A percentile compares a stretch with the other conserved stretches of the same genome.
These are phyloP conservation scores for Chloris gayana DNA, from an alignment of 176 grass and related monocot species.

Conservation along the genomic window DNA sequence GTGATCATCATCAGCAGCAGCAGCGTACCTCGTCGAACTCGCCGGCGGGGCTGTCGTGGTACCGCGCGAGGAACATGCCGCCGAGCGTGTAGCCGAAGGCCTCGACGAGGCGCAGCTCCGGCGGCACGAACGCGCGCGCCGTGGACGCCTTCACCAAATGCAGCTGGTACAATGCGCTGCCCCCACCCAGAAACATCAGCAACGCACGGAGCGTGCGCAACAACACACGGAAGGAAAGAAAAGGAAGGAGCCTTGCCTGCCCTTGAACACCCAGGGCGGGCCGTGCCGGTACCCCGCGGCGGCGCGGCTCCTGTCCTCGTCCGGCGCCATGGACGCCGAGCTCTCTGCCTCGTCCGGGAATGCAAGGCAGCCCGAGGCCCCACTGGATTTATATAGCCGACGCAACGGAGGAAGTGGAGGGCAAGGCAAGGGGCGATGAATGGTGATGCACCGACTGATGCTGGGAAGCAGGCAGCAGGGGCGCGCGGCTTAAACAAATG, in stretches of 20 bases:
- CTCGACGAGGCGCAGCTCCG: conserved; percentile 80
- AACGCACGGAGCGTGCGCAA: not conserved
- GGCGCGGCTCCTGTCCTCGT: conserved; percentile 4
- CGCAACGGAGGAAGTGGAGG: not conserved
- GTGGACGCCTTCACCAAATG: conserved; percentile 94
- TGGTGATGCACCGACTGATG: conserved; percentile 39
- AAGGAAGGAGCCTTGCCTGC: conserved; percentile 56
- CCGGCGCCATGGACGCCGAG: conserved; percentile 42
- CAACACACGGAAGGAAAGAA: too few species aligned
- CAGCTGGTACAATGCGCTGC: conserved; percentile 89
- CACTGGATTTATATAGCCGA: not conserved
- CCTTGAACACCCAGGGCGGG: conserved; percentile 89
- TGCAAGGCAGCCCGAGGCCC: not conserved
- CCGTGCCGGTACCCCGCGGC: conserved; percentile 54
- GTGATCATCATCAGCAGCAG: not conserved
- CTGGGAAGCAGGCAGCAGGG: conserved; percentile 17
- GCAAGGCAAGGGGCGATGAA: conserved; percentile 23
- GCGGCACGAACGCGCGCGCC: conserved; percentile 84
- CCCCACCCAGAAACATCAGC: not conserved
- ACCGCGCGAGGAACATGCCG: conserved; percentile 92
- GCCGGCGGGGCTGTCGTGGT: conserved; percentile 93
- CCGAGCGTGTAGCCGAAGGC: conserved; percentile 95
- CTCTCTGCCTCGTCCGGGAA: not conserved
- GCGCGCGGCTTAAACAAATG: not conserved
- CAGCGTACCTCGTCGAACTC: conserved; percentile 80